phyloP scores from a whole-genome alignment of 2,329 filamentous ascomycete species.

The Diaporthe nobilis region DNA sequence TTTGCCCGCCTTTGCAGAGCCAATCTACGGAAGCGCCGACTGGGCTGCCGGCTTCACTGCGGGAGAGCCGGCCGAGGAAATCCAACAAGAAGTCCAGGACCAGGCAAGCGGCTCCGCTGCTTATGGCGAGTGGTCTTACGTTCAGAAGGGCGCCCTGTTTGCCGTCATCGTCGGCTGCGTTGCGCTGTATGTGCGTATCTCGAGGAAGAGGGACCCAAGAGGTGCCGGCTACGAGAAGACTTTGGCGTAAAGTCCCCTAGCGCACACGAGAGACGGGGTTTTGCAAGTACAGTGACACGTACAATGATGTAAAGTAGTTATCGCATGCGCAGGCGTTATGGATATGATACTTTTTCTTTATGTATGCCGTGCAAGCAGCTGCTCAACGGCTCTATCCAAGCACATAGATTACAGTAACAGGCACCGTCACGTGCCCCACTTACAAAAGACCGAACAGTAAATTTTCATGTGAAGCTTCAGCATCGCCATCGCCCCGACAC shows the following conservation, averaged over 20 bases:
- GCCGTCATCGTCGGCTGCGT: slow-evolving; percentile 62
- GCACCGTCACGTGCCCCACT: slow-evolving; percentile 37
- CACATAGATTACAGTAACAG: not conserved
- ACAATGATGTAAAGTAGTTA: not conserved
- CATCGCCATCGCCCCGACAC: not conserved
- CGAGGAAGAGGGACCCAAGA: slow-evolving; percentile 52
- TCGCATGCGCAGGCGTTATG: slow-evolving; percentile 25
- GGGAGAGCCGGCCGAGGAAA: slow-evolving; percentile 48
- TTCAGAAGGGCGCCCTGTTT: slow-evolving; percentile 67
- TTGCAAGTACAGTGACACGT: not conserved
- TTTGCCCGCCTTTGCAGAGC: slow-evolving; percentile 49
- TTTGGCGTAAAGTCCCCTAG: slow-evolving; percentile 51
- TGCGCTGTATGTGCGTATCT: slow-evolving; percentile 60
- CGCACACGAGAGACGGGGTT: slow-evolving; percentile 47
- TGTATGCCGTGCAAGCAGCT: not conserved
- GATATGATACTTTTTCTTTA: not conserved
- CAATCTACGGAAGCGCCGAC: slow-evolving; percentile 52
- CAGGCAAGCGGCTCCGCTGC: slow-evolving; percentile 30
- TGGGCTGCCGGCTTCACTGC: slow-evolving; percentile 55
- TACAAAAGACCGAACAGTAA: slow-evolving; percentile 26
- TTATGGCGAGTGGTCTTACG: slow-evolving; percentile 57
- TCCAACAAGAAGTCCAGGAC: slow-evolving; percentile 36
- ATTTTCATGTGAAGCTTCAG: slow-evolving; percentile 36
- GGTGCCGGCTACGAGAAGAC: slow-evolving; percentile 60
- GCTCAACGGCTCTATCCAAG: not conserved